These are phyloP conservation scores for Globisporangium irregulare DNA, from an alignment of 352 stramenopile species.

Conservation along the genomic window DNA sequence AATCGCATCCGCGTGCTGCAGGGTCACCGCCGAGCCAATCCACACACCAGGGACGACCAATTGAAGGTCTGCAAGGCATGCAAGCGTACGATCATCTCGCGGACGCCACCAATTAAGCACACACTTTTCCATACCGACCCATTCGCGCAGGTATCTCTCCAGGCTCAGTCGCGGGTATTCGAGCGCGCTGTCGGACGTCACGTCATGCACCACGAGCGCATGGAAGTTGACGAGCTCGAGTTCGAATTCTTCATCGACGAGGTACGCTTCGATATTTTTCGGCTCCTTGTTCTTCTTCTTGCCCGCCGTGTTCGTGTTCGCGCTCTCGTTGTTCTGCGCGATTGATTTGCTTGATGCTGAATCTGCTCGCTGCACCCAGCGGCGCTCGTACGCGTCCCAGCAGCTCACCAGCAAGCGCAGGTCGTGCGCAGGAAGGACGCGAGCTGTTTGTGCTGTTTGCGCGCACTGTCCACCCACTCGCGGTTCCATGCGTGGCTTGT, in stretches of 20 bases:
- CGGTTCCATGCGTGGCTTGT: too few species aligned
- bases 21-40: constrained; percentile 30
- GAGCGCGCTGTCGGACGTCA: constrained; percentile 12
- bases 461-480: too few species aligned
- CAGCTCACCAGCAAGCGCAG: constrained; percentile 19
- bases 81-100: constrained; percentile 15
- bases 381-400: constrained; percentile 16
- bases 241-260: constrained; percentile 22
- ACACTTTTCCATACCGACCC: constrained; percentile 7
- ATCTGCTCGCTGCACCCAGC: constrained; percentile 4
- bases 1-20: constrained; percentile 17
- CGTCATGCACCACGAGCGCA: constrained; percentile 16
- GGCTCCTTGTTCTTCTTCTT: neutral
- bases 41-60: constrained; percentile 32
- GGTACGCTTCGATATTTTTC: constrained; percentile 7
- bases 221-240: constrained; percentile 25
- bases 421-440: neutral
- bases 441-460: too few species aligned
- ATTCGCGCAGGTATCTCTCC: constrained; percentile 12
- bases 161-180: constrained; percentile 4
- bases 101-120: constrained; percentile 16
- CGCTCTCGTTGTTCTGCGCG: too few species aligned
- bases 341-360: too few species aligned
- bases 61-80: constrained; percentile 27
- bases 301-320: too few species aligned